Evolutionary conservation across 176 grass and related monocot species (phyloP), one percentile per base, ranked within the genome.

Genomic region (Stipa capillata): DNA sequence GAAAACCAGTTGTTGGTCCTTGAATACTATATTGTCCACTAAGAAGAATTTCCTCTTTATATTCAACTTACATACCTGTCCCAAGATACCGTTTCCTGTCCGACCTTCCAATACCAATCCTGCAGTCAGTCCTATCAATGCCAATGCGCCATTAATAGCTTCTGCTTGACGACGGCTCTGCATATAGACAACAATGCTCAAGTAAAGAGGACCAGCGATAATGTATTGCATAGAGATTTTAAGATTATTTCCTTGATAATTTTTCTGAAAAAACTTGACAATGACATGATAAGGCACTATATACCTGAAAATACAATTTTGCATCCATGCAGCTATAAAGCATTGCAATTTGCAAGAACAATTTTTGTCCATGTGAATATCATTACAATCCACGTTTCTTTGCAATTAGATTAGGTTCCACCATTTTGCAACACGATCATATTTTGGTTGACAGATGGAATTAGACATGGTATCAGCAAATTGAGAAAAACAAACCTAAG

Each of bases 1-100:
- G 31, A n/a, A 68, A 48, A 34, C 3, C 12, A 35, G 6, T 73
- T 86, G 4, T 51, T 36, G 12, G 48, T 58, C 34, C 43, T 59
- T 73, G n/a, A 66, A 60, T 47, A 50, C 41, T 73, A 81, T 54
- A 81, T 54, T 16, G 42, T 20, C 33, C 77, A 18, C 8, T 49
- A 73, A 76, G 75, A 73, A 0, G 24, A 57, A 58, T 5, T 65
- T 40, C 40, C 39, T 73, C 12, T 31, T 65, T 74, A 52, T n/a
- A 43, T 50, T 72, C 68, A 76, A 51, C 54, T 78, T 41, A 73
- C n/a, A 37, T 82, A 94, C 96, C 90, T 98, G 96, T 34, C 60
- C 92, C 79, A 98, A 84, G 74, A 94, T 95, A 61, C 96, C 92
- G 42, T 95, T 98, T 82, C 96, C 96, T 71, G 96, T 95, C 58